Evolutionary conservation across 164 flowering plant species (phyloP).

Genomic region (Chimonanthus salicifolius): DNA sequence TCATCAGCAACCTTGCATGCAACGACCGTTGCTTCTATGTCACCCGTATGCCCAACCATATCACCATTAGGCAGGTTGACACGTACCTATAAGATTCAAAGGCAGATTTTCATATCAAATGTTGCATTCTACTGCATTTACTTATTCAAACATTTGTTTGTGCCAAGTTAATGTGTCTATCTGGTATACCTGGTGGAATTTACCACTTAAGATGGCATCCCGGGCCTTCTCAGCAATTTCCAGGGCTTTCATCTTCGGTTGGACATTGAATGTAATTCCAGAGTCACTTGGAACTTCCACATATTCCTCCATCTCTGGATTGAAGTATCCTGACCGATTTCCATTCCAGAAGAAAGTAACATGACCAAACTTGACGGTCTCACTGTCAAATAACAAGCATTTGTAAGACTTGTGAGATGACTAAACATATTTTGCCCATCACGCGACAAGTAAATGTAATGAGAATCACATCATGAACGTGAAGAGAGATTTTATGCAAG

Average conservation of each 20-base stretch:
- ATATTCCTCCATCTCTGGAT: constrained; percentile 76
- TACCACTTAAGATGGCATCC: constrained; percentile 85
- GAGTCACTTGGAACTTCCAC: constrained; percentile 96
- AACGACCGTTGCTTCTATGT: constrained; percentile 79
- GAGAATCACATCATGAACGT: neutral
- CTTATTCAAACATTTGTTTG: neutral
- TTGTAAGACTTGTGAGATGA: neutral
- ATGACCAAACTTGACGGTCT: constrained; percentile 97
- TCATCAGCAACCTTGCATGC: constrained; percentile 97
- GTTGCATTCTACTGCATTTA: no score
- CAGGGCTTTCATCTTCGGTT: constrained; percentile 94
- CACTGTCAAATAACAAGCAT: constrained; percentile 37
- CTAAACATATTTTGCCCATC: no score
- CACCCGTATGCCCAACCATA: constrained; percentile 90
- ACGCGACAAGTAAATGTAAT: neutral
- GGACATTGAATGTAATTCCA: constrained; percentile 87
- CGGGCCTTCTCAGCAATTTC: constrained; percentile 92
- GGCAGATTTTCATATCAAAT: neutral
- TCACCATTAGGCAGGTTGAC: constrained; percentile 37
- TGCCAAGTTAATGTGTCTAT: neutral
- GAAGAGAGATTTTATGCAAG: neutral
- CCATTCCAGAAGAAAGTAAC: constrained; percentile 99
- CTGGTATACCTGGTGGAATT: constrained; percentile 68
- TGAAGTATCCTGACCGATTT: constrained; percentile 89
- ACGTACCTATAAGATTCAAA: constrained; percentile 52